Conservation (phyloP, 306 rosid genomes). For the Biancaea sappan region DNA sequence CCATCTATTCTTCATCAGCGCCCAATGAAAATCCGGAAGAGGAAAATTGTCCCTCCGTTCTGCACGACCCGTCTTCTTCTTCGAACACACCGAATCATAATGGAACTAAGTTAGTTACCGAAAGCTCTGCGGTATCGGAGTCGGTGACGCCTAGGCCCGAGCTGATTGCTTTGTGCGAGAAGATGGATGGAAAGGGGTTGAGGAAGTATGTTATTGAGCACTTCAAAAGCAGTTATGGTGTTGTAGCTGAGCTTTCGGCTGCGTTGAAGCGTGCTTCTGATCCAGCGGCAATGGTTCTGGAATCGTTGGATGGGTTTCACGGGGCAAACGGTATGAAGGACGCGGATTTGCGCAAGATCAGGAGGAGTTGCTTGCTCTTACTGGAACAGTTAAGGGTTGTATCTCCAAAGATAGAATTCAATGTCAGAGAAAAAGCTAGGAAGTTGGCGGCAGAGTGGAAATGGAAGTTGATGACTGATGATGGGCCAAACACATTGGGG, state of each 20-base stretch:
- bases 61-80: constrained; percentile 14
- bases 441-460: constrained; percentile 62
- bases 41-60: background rate
- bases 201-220: constrained; percentile 44
- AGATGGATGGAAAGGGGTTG: constrained; percentile 69
- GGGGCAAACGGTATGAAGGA: constrained; percentile 20
- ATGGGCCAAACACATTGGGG: constrained; percentile 33
- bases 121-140: constrained; percentile 12
- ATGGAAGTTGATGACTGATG: constrained; percentile 39
- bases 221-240: constrained; percentile 35
- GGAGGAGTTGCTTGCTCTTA: constrained; percentile 57
- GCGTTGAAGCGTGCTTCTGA: constrained; percentile 56
- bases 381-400: constrained; percentile 55
- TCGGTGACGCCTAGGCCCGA: constrained; percentile 41
- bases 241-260: constrained; percentile 54
- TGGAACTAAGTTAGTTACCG: background rate
- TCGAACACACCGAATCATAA: constrained; percentile 8
- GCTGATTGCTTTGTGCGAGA: constrained; percentile 54
- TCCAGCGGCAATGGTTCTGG: constrained; percentile 56
- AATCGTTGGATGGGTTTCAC: constrained; percentile 63
- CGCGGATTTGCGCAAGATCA: constrained; percentile 35
- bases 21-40: background rate
- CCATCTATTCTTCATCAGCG: constrained; percentile 10
- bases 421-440: constrained; percentile 54
- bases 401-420: constrained; percentile 39